A percentile compares a stretch with the other conserved stretches of the same genome.
phyloP scores from a whole-genome alignment of 139 green algal species.

The Penium margaritaceum region DNA sequence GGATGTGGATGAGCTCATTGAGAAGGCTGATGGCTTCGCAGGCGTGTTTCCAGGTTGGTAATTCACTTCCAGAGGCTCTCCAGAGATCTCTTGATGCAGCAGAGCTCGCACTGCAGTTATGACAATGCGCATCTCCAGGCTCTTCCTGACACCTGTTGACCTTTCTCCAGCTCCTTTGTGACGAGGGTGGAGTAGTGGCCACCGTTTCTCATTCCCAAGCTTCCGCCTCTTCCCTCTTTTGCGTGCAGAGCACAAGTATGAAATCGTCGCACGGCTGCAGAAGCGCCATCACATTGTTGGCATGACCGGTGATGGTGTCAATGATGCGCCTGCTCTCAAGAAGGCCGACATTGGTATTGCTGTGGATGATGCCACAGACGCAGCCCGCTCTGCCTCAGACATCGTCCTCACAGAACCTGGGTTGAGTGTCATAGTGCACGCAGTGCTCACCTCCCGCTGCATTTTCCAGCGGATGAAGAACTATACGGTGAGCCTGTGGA shows the following conservation, averaged over 20 bases:
- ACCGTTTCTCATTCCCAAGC: too few species aligned
- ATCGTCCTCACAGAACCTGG: slow-evolving; percentile 50
- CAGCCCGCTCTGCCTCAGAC: slow-evolving; percentile 41
- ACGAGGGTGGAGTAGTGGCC: not conserved
- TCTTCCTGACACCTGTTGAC: not conserved
- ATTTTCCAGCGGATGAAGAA: slow-evolving; percentile 51
- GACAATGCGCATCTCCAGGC: too few species aligned
- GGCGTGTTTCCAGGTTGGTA: slow-evolving; percentile 43
- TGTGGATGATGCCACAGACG: slow-evolving; percentile 50
- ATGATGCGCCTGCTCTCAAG: slow-evolving; percentile 90
- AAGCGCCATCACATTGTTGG: slow-evolving; percentile 43
- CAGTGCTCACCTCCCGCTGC: slow-evolving; percentile 46
- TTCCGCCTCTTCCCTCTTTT: not conserved
- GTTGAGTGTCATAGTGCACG: slow-evolving; percentile 47
- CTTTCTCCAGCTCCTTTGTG: not conserved
- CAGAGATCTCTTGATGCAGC: too few species aligned
- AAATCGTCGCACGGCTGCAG: slow-evolving; percentile 50
- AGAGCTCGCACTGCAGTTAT: too few species aligned
- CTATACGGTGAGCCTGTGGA: slow-evolving; percentile 25
- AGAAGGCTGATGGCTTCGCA: slow-evolving; percentile 48
- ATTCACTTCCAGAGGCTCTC: not conserved
- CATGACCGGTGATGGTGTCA: slow-evolving; percentile 69
- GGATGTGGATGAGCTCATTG: slow-evolving; percentile 35
- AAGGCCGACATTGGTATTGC: slow-evolving; percentile 85
- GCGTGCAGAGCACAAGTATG: slow-evolving; percentile 44